Evolutionary conservation across 495 filamentous ascomycete genomes (phyloP).

Genomic region (Tuber microsphaerosporum): DNA sequence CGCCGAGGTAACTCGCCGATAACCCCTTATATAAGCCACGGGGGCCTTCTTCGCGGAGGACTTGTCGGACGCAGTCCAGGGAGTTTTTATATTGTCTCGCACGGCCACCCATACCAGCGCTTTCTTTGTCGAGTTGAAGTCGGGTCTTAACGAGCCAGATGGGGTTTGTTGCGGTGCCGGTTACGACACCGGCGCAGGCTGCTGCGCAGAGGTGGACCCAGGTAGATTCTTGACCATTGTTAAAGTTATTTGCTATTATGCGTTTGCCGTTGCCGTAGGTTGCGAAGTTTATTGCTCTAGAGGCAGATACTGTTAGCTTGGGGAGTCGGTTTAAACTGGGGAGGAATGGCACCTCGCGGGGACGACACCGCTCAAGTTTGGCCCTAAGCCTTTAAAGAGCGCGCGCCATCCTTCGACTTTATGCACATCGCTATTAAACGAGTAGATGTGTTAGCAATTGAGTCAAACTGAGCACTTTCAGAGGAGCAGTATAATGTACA

Average conservation of each 20-base stretch:
- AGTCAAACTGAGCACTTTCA: neutral
- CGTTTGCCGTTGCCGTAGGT: conserved; percentile 83
- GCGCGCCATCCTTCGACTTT: conserved; percentile 71
- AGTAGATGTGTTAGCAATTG: conserved; percentile 5
- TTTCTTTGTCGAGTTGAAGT: conserved; percentile 70
- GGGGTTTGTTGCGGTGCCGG: conserved; percentile 79
- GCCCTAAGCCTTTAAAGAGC: conserved; percentile 81
- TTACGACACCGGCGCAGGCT: conserved; percentile 66
- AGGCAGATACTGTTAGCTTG: conserved; percentile 2
- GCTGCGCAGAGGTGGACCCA: conserved; percentile 68
- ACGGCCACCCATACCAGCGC: conserved; percentile 45
- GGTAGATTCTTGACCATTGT: conserved; percentile 58
- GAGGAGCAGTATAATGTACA: conserved; percentile 23
- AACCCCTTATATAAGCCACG: conserved; percentile 75
- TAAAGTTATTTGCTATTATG: conserved; percentile 60
- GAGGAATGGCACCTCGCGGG: conserved; percentile 54
- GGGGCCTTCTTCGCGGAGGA: conserved; percentile 68
- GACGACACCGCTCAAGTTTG: conserved; percentile 79
- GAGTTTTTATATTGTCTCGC: conserved; percentile 70
- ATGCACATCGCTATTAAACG: conserved; percentile 53
- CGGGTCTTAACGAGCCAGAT: conserved; percentile 92
- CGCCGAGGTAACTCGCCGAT: conserved; percentile 78
- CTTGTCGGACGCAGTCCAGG: conserved; percentile 69
- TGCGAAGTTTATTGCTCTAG: conserved; percentile 74
- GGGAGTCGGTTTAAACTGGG: neutral